Conservation (phyloP, 2,329 filamentous ascomycete genomes). For the Grosmannia huntii region DNA sequence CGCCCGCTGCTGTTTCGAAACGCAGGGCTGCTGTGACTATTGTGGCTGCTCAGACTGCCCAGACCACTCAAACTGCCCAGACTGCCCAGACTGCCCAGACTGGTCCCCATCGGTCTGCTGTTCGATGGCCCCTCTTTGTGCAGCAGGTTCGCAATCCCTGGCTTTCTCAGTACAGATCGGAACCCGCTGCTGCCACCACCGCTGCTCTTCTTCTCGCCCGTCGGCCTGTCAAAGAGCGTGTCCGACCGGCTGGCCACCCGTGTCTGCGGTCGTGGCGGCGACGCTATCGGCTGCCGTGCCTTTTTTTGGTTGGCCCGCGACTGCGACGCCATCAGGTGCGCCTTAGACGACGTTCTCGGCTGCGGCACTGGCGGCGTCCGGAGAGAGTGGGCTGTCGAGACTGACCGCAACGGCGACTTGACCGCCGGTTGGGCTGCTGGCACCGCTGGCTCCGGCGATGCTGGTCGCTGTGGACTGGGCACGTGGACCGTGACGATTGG, state of each 20-base stretch:
- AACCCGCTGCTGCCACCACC: slow-evolving; percentile 21
- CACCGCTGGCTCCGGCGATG: neutral
- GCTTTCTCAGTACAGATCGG: slow-evolving; percentile 36
- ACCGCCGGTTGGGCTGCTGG: neutral
- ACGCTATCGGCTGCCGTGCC: slow-evolving; percentile 21
- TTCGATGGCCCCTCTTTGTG: slow-evolving; percentile 11
- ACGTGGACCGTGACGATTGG: neutral
- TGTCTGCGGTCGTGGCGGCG: neutral
- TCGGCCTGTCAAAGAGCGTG: neutral
- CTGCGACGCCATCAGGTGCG: neutral
- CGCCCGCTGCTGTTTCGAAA: slow-evolving; percentile 3
- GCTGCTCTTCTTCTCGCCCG: slow-evolving; percentile 26
- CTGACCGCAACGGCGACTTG: neutral
- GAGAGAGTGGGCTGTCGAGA: neutral
- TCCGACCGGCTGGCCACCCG: neutral
- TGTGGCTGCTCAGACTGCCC: neutral
- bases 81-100: neutral
- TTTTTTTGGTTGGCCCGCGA: slow-evolving; percentile 34
- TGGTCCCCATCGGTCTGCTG: neutral
- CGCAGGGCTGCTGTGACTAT: neutral
- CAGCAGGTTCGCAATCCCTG: slow-evolving; percentile 34
- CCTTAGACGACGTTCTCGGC: slow-evolving; percentile 4
- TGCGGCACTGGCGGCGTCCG: neutral
- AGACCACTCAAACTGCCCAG: neutral
- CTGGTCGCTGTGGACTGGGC: neutral